These are phyloP conservation scores for Acacia melanoxylon DNA, from an alignment of 306 rosid genomes.

Conservation along the genomic window DNA sequence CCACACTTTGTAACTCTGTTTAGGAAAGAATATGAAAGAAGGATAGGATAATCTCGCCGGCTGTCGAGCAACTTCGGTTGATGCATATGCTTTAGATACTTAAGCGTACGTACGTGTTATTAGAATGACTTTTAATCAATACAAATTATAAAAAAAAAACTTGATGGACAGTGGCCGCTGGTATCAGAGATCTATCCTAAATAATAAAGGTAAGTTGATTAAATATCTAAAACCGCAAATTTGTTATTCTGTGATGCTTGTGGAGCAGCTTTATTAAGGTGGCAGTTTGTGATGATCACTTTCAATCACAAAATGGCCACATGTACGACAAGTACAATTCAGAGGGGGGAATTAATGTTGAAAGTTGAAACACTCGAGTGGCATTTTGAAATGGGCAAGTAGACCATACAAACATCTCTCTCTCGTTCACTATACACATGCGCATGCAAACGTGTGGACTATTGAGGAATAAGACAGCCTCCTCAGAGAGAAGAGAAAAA, in stretches of 20 bases:
- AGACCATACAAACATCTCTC: conserved; percentile 30
- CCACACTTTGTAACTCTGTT: not conserved
- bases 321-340: conserved; percentile 44
- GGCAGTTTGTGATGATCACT: conserved; percentile 28
- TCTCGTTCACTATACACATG: conserved; percentile 41
- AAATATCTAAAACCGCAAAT: conserved; percentile 14
- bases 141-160: not conserved
- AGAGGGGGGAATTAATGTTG: conserved; percentile 5
- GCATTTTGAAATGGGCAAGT: conserved; percentile 19
- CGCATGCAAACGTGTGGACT: conserved; percentile 46
- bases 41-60: too few species aligned
- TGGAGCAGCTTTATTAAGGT: conserved; percentile 24
- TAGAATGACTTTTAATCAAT: not conserved
- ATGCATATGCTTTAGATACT: too few species aligned
- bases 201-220: not conserved
- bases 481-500: not conserved
- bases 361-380: conserved; percentile 7
- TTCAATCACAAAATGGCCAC: conserved; percentile 18
- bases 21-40: not conserved
- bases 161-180: not conserved
- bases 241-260: conserved; percentile 19
- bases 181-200: not conserved
- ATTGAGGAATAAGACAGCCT: not conserved
- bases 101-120: not conserved
- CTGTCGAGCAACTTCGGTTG: too few species aligned